These are phyloP conservation scores for Glycyrrhiza uralensis DNA, from an alignment of 306 rosid genomes.

Conservation along the genomic window DNA sequence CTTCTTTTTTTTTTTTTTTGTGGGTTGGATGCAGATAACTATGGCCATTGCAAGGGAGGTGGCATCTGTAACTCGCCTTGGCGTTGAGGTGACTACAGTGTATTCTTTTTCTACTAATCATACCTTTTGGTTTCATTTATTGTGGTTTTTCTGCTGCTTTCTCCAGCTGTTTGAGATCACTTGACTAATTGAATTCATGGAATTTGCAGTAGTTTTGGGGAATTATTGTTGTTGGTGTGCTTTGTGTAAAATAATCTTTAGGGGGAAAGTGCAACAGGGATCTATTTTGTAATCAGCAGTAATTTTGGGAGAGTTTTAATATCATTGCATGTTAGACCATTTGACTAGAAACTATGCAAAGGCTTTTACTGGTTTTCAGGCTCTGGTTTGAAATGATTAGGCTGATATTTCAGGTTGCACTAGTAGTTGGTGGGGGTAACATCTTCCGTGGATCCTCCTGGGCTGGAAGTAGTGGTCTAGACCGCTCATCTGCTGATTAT, in stretches of 20 bases:
- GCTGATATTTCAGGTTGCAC: slow-evolving; percentile 76
- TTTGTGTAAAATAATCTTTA: not conserved
- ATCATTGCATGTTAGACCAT: slow-evolving; percentile 16
- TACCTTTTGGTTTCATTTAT: not conserved
- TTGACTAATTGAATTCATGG: not conserved
- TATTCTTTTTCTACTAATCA: not conserved
- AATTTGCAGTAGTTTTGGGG: not conserved
- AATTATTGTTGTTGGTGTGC: not conserved
- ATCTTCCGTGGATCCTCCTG: slow-evolving; percentile 92
- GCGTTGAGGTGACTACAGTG: slow-evolving; percentile 71
- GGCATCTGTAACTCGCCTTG: slow-evolving; percentile 90
- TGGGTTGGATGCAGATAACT: slow-evolving; percentile 50
- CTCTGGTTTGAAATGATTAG: slow-evolving; percentile 14
- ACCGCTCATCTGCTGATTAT: slow-evolving; percentile 94
- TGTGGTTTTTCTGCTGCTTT: not conserved
- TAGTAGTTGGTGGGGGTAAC: slow-evolving; percentile 96
- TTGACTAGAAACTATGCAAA: not conserved
- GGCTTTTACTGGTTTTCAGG: slow-evolving; percentile 1
- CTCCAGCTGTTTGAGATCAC: not conserved
- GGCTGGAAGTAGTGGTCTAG: slow-evolving; percentile 92
- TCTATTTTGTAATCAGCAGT: not conserved
- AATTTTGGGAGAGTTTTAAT: not conserved
- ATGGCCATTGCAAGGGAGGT: slow-evolving; percentile 97
- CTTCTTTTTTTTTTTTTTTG: not conserved
- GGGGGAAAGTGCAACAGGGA: not conserved